Evolutionary conservation across 2,329 filamentous ascomycete genomes (phyloP), one percentile per base, ranked within the genome.

Genomic region (Microthyrium microscopicum): DNA sequence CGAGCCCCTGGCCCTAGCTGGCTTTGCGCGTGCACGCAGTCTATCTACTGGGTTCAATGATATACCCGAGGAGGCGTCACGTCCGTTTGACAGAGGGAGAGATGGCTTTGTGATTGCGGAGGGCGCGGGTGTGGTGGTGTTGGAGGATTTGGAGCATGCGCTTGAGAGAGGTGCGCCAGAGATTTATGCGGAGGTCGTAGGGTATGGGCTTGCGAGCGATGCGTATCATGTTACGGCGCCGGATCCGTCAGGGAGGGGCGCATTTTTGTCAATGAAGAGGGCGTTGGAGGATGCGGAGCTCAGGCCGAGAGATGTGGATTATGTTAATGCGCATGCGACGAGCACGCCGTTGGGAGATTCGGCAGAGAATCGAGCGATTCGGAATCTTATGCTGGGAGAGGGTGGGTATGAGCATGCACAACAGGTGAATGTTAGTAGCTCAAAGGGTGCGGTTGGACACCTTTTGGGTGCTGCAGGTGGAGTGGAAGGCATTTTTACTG

Each of bases 271-370:
- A 3, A 98, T 98, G 89, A 77, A 69, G 50, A 72, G 72, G 42
- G 85, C 87, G 1, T 56, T 98, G 38, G 73, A 66, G 45, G 70
- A 80, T 47, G 83, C 84, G 0, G 56, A 64, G 1, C 48, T 92
- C 24, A 63, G 62, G 33, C 85, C 89, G 0, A 56, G 56, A 1
- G 58, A 73, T 26, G 73, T 98, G 4, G 81, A 85, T 52, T 98
- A 98, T 52, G 70, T 98, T 49, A 98, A 95, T 48, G 89, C 89
- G 1, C 89, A 98, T 50, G 89, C 87, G 1, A 98, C 89, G 2
- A 81, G 80, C 16, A 98, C 87, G 0, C 54, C 65, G 5, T 66
- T 95, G 3, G 89, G 89, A 1, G 89, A 98, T 56, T 68, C 70
- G 16, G 87, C 89, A 1, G 89, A 98, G 57, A 87, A 87, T 32